Percentiles rank a stretch among this genome's conserved stretches.
phyloP scores from a whole-genome alignment of 129 eudicot species.

The Gnaphalium uliginosum region DNA sequence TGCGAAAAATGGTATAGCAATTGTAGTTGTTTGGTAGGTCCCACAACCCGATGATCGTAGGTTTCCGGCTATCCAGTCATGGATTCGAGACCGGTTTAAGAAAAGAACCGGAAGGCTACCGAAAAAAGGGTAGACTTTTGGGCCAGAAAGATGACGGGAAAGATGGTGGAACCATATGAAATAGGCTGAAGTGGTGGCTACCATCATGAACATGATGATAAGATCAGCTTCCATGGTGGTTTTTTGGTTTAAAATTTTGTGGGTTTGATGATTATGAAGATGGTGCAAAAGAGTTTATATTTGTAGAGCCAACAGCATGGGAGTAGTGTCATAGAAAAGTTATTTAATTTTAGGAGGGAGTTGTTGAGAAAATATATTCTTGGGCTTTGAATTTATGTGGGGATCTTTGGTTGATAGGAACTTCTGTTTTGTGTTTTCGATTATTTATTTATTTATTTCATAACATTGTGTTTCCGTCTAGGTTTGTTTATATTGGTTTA shows the following conservation, averaged over 20 bases:
- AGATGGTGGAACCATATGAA: constrained; percentile 71
- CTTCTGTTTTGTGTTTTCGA: constrained; percentile 9
- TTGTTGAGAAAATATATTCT: constrained; percentile 51
- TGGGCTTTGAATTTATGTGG: constrained; percentile 31
- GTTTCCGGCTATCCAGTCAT: constrained; percentile 80
- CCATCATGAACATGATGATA: constrained; percentile 37
- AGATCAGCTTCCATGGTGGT: constrained; percentile 46
- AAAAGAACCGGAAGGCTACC: constrained; percentile 70
- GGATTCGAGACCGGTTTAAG: constrained; percentile 59
- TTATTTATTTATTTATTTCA: too few relatives aligned
- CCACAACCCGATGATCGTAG: constrained; percentile 47
- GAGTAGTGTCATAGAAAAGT: constrained; percentile 30
- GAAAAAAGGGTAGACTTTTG: constrained; percentile 58
- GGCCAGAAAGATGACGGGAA: constrained; percentile 54
- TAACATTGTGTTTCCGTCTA: background rate
- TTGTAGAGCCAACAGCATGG: constrained; percentile 27
- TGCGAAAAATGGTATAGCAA: constrained; percentile 70
- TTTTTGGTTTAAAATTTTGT: background rate
- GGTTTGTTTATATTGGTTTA: background rate
- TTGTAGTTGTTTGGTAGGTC: constrained; percentile 75
- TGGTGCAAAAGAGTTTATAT: constrained; percentile 32
- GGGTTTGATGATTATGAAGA: constrained; percentile 10
- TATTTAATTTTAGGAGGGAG: constrained; percentile 41
- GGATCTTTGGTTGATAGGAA: constrained; percentile 45
- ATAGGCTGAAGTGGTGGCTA: constrained; percentile 57